Conservation (phyloP, 2,329 filamentous ascomycete genomes). For the Botrytis sinoallii region DNA sequence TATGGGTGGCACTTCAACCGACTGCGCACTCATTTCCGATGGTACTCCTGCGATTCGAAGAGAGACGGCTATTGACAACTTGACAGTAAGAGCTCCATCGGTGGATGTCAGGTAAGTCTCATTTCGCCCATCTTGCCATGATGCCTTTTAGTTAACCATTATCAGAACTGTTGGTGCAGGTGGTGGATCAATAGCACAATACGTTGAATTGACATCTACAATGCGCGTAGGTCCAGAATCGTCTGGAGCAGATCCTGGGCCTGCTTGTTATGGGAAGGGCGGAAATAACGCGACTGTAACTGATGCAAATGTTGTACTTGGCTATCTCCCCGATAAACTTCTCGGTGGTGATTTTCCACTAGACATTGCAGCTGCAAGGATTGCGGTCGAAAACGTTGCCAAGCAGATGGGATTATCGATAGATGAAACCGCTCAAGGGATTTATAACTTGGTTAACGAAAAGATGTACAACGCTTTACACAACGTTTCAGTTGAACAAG, state of each 20-base stretch:
- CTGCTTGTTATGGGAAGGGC: conserved; percentile 11
- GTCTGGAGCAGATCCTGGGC: conserved; percentile 10
- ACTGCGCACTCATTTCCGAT: conserved; percentile 1
- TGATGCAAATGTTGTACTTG: conserved; percentile 7
- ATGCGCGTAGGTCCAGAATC: conserved; percentile 14
- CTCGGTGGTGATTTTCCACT: conserved; percentile 9
- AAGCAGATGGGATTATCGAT: conserved; percentile 11
- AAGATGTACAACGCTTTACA: conserved; percentile 11
- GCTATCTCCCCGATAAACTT: conserved; percentile 14
- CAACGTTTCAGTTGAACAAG: conserved; percentile 13
- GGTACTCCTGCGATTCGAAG: not conserved
- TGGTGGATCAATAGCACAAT: conserved; percentile 14
- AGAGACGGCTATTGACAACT: conserved; percentile 8
- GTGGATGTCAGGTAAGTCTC: conserved; percentile 7
- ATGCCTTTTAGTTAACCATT: not conserved
- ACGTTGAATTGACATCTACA: conserved; percentile 13
- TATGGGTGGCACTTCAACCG: conserved; percentile 11
- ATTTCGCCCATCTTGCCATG: not conserved
- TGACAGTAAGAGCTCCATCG: conserved; percentile 12
- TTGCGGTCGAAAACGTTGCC: not conserved
- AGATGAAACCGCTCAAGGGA: conserved; percentile 13
- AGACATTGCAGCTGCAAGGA: conserved; percentile 1
- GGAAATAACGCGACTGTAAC: conserved; percentile 4
- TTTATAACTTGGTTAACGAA: conserved; percentile 12
- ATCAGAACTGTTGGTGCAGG: conserved; percentile 4